Conservation (phyloP, 306 rosid genomes). For the Spatholobus suberectus region DNA sequence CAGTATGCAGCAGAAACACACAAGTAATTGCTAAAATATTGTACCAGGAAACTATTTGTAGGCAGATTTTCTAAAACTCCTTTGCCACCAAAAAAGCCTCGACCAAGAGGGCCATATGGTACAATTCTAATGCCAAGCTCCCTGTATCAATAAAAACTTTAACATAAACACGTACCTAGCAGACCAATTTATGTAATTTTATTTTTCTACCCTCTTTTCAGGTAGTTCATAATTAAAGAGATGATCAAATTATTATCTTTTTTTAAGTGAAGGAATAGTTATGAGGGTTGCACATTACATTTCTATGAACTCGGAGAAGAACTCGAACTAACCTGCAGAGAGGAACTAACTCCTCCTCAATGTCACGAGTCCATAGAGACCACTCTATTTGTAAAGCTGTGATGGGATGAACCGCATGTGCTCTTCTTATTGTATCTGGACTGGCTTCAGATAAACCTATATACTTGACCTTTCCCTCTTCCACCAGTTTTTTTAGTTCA, state of each 20-base stretch:
- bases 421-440: constrained; percentile 56
- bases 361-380: constrained; percentile 27
- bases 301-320: background rate
- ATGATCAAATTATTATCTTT: too few relatives aligned
- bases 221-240: background rate
- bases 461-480: constrained; percentile 77
- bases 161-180: background rate
- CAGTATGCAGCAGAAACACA: background rate
- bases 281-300: too few relatives aligned
- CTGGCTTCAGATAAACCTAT: constrained; percentile 83
- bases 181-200: background rate
- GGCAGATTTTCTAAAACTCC: constrained; percentile 61
- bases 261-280: too few relatives aligned
- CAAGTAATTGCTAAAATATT: background rate
- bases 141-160: constrained; percentile 49
- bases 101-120: constrained; percentile 81
- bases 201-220: background rate
- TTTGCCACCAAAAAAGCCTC: constrained; percentile 84
- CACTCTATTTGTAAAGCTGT: constrained; percentile 22
- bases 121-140: constrained; percentile 72
- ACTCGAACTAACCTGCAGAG: constrained; percentile 44
- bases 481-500: constrained; percentile 82
- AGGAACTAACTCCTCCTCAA: constrained; percentile 12
- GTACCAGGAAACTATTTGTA: constrained; percentile 54
- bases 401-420: constrained; percentile 31